Base-by-base conservation (phyloP, 148 eudicot genomes). In the Heliamphora exappendiculata region DNA sequence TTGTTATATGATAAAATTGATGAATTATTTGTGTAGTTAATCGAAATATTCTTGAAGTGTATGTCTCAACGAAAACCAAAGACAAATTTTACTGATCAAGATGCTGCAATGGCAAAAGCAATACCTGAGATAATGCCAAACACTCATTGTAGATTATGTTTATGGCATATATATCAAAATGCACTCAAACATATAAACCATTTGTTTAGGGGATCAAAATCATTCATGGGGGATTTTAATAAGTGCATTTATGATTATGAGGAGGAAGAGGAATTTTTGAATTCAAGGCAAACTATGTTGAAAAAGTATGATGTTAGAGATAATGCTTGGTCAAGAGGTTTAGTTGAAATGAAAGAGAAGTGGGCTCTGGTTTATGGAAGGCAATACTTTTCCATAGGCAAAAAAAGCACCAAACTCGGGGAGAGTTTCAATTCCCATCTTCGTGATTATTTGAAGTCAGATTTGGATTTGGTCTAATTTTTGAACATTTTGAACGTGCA, bases 371-470 rank as follows among this genome's bases (percentile, higher is more conserved):
- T 39, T 3, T 64, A 64, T 31, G 42, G 13, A 64, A 64, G 20
- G 31, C 39, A 31, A 20, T 39, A 64, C 36, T 64, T 64, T 64
- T 29, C 68, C 4, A 39, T 39, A 10, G 68, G 39, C 10, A 64
- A 64, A 64, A 7, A n/a, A n/a, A 29, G 20, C 29, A 39, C 20
- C 29, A 3, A 10, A 13, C 28, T n/a, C n/a, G n/a, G n/a, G n/a
- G n/a, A n/a, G 31, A 29, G 10, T 29, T 39, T 3, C 39, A 64
- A 9, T 31, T 60, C 29, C 26, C 8, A 10, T n/a, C 29, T 31
- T n/a, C n/a, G n/a, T n/a, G n/a, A n/a, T n/a, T 64, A 64, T 64
- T 33, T 64, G 14, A 64, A 64, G 20, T 64, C 68, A 31, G 37
- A 64, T 33, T 64, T 64, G 41, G 41, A 29, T 20, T 20, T 64